Evolutionary conservation across 1,284 basidiomycete species (phyloP).

Genomic region (Trichosporon faecale): DNA sequence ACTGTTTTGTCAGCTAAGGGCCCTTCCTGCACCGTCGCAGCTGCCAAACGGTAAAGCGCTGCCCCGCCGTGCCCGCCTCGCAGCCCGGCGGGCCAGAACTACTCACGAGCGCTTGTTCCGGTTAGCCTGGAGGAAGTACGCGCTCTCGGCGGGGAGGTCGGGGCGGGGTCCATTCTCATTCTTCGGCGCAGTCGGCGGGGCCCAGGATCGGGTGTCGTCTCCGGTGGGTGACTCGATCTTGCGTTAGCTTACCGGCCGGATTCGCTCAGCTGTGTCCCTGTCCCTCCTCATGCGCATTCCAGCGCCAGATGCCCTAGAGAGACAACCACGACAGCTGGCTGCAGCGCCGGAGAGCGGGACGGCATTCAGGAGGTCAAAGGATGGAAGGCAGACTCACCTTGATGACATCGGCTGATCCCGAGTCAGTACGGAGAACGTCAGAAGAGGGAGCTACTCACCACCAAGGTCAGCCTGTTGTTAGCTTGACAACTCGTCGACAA

Average conservation of each 20-base stretch:
- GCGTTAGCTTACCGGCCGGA: neutral
- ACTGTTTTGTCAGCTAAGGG: constrained; percentile 32
- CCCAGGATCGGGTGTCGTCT: constrained; percentile 87
- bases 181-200: constrained; percentile 70
- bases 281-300: too few species aligned
- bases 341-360: too few species aligned
- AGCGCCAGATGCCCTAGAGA: too few species aligned
- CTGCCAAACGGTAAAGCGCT: too few species aligned
- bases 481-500: constrained; percentile 14
- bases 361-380: neutral
- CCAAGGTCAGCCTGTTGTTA: constrained; percentile 34
- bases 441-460: constrained; percentile 20
- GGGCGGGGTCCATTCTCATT: constrained; percentile 52
- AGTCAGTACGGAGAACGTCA: neutral
- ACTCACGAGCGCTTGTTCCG: constrained; percentile 74
- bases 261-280: too few species aligned
- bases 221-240: constrained; percentile 77
- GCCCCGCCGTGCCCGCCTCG: too few species aligned
- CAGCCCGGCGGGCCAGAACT: too few species aligned
- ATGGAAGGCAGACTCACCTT: constrained; percentile 54
- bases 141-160: constrained; percentile 81
- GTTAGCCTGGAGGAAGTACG: constrained; percentile 88
- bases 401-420: constrained; percentile 73
- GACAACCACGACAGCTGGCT: too few species aligned
- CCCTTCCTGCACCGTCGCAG: neutral